Evolutionary conservation across 78 protist genomes (phyloP).

Genomic region (Dictyostelium purpureum): DNA sequence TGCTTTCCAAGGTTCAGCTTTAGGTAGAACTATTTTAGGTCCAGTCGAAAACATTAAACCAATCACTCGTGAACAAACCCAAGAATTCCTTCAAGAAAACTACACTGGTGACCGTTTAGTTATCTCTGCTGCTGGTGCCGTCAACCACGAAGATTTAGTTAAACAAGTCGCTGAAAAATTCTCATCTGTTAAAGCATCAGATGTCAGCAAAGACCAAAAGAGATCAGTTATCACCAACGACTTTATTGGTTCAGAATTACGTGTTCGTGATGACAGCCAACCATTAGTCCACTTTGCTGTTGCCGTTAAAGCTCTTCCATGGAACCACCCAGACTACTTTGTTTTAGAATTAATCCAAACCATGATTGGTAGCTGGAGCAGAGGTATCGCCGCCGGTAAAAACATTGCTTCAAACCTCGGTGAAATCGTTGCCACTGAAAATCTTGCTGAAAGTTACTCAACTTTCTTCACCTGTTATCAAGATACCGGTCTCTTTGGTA

Average conservation of each 20-base stretch:
- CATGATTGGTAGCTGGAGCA: conserved; percentile 92
- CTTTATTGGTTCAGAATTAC: conserved; percentile 61
- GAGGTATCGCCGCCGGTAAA: conserved; percentile 73
- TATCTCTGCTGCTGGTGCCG: conserved; percentile 94
- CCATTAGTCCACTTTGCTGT: conserved; percentile 83
- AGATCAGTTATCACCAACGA: conserved; percentile 3
- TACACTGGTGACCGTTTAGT: conserved; percentile 96
- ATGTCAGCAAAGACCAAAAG: not conserved
- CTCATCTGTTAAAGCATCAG: conserved; percentile 41
- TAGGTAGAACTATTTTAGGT: conserved; percentile 97
- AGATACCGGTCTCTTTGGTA: conserved; percentile 98
- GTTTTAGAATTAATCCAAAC: conserved; percentile 81
- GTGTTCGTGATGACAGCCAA: conserved; percentile 84
- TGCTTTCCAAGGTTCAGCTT: conserved; percentile 89
- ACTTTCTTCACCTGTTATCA: conserved; percentile 94
- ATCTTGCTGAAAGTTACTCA: conserved; percentile 76
- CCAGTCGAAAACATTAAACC: conserved; percentile 88
- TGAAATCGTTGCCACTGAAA: conserved; percentile 78
- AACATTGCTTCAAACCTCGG: conserved; percentile 80
- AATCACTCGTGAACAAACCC: conserved; percentile 85
- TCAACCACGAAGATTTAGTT: conserved; percentile 90
- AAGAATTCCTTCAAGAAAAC: conserved; percentile 78
- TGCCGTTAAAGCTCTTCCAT: conserved; percentile 81
- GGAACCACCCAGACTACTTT: conserved; percentile 85
- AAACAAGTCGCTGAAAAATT: conserved; percentile 80